A percentile compares a stretch with the other conserved stretches of the same genome.
These are phyloP conservation scores for Ormosia semicastrata DNA, from an alignment of 306 rosid genomes.

Conservation along the genomic window DNA sequence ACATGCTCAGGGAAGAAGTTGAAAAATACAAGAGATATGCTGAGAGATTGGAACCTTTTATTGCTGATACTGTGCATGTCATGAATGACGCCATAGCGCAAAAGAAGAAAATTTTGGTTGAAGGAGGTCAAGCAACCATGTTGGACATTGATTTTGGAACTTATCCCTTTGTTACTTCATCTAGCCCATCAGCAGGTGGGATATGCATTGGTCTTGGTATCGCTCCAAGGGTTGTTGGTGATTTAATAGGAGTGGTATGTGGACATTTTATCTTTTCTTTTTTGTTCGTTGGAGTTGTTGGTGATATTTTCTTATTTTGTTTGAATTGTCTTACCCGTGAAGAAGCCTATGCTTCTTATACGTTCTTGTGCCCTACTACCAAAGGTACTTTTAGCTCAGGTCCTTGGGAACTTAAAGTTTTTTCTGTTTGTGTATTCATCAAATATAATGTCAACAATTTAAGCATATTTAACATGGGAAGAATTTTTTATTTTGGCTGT, in stretches of 20 bases:
- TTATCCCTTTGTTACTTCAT: conserved; percentile 93
- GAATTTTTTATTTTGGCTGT: conserved; percentile 21
- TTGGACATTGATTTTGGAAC: conserved; percentile 97
- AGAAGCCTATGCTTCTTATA: not conserved
- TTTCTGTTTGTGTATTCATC: not conserved
- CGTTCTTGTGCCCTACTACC: not conserved
- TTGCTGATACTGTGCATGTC: conserved; percentile 83
- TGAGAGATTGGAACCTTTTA: conserved; percentile 87
- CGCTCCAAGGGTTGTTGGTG: conserved; percentile 90
- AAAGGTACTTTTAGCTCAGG: not conserved
- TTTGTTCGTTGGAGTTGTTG: not conserved
- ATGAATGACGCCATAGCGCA: conserved; percentile 74
- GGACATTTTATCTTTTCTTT: not conserved
- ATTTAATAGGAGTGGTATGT: conserved; percentile 93
- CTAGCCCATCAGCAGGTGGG: conserved; percentile 99
- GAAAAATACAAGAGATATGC: conserved; percentile 90
- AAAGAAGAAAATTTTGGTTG: conserved; percentile 85
- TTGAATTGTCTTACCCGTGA: not conserved
- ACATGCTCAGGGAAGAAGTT: conserved; percentile 76
- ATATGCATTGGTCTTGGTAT: conserved; percentile 97
- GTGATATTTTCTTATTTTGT: not conserved
- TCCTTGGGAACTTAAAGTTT: not conserved
- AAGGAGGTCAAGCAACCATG: conserved; percentile 99
- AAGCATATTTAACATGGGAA: not conserved
- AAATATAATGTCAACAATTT: not conserved